Evolutionary conservation across 2,329 filamentous ascomycete species (phyloP).

Genomic region (Furcasterigmium sp.): DNA sequence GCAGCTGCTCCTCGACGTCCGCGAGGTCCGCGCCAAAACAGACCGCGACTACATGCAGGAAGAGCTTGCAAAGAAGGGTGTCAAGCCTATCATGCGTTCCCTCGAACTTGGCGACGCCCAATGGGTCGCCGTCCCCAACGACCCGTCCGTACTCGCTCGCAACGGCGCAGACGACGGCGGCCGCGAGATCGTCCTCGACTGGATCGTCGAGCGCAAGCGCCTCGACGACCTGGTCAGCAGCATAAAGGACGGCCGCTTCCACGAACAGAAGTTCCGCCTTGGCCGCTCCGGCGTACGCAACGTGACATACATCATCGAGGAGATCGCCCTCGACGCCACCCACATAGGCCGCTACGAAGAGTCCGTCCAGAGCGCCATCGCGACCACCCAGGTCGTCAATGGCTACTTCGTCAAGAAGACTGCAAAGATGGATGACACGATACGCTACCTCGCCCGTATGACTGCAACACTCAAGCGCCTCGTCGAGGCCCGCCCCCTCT

Average conservation of each 20-base stretch:
- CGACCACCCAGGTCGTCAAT: constrained; percentile 72
- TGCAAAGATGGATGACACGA: constrained; percentile 69
- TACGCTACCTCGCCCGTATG: constrained; percentile 69
- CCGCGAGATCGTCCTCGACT: constrained; percentile 70
- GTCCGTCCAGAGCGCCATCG: constrained; percentile 66
- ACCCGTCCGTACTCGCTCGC: constrained; percentile 48
- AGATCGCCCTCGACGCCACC: constrained; percentile 56
- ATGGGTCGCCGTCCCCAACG: constrained; percentile 71
- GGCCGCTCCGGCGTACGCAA: constrained; percentile 68
- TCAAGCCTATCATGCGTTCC: constrained; percentile 60
- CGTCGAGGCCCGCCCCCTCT: constrained; percentile 54
- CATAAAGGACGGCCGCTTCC: constrained; percentile 77
- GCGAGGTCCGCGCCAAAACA: constrained; percentile 67
- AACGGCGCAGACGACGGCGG: constrained; percentile 51
- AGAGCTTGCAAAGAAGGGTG: constrained; percentile 61
- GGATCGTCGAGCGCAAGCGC: constrained; percentile 76
- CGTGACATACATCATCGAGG: constrained; percentile 74
- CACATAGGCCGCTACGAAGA: constrained; percentile 55
- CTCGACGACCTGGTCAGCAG: constrained; percentile 75
- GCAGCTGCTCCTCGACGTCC: constrained; percentile 66
- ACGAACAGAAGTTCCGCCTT: constrained; percentile 79
- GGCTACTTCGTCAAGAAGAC: constrained; percentile 77
- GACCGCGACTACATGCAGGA: constrained; percentile 75
- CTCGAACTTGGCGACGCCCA: constrained; percentile 71
- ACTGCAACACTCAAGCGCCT: constrained; percentile 61